phyloP scores from a whole-genome alignment of 768 basidiomycete genomes.

The Trametes cinnabarina region DNA sequence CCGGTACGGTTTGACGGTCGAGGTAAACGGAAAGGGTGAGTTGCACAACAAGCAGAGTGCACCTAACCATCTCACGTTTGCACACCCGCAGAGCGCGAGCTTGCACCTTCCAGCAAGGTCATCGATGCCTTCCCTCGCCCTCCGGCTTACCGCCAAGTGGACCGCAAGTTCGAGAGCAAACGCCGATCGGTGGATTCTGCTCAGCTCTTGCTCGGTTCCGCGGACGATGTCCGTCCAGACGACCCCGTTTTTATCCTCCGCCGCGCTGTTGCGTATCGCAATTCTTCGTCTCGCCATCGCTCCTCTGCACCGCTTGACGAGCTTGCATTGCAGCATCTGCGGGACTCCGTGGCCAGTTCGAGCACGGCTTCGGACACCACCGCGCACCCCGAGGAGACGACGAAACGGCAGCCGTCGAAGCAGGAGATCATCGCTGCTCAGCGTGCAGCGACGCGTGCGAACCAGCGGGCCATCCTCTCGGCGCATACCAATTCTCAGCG shows the following conservation, averaged over 20 bases:
- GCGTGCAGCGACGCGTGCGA: conserved; percentile 80
- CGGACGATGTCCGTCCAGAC: conserved; percentile 72
- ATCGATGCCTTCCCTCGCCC: conserved; percentile 80
- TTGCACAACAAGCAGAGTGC: background rate
- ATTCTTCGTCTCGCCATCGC: conserved; percentile 64
- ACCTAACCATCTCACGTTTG: no score
- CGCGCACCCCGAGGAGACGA: conserved; percentile 32
- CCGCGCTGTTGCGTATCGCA: conserved; percentile 73
- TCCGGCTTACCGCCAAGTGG: conserved; percentile 64
- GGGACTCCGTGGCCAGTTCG: conserved; percentile 59
- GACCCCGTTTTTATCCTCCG: conserved; percentile 93
- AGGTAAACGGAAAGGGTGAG: conserved; percentile 63
- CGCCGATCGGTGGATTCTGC: conserved; percentile 86
- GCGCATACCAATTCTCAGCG: conserved; percentile 81
- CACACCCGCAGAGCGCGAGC: conserved; percentile 70
- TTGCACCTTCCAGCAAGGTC: conserved; percentile 77
- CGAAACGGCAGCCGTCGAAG: conserved; percentile 51
- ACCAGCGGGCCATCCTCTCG: conserved; percentile 80
- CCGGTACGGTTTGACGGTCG: conserved; percentile 74
- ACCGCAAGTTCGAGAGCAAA: conserved; percentile 63
- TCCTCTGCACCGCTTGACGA: conserved; percentile 81
- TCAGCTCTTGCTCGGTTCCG: conserved; percentile 62
- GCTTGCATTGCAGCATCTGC: conserved; percentile 69
- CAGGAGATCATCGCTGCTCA: conserved; percentile 95
- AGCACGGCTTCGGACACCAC: conserved; percentile 52